Evolutionary conservation across 441 rosid genomes (phyloP), one percentile per base, ranked within the genome.

Genomic region (Mallotus repandus): DNA sequence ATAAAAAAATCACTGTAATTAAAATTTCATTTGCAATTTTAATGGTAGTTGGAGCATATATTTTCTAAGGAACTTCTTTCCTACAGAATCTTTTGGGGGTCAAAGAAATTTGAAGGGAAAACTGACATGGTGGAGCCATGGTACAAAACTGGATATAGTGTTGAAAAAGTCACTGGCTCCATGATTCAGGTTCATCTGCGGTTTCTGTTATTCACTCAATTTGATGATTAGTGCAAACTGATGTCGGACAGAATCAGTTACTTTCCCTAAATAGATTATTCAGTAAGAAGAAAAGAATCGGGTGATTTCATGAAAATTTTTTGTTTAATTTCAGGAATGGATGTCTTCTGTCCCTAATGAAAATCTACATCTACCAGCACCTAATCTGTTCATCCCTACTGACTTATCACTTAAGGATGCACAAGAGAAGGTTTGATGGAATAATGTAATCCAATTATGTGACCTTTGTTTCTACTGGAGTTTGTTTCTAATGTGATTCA

Each of bases 381-480:
- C 84, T 64, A 95, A 95, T 86, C 74, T 84, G 58, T 95, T 89
- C 65, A 79, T 92, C 63, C 97, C 98, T 62, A 88, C 91, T 0
- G 90, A 92, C 78, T 86, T 95, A 56, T 92, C 95, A 50, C 78
- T 92, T 18, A 91, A 87, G 81, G 76, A 76, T 66, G 71, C 73
- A 22, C 78, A 80, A 65, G 87, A 89, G 29, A 83, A 91, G 99
- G 98, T 89, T 78, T 22, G 71, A 66, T 79, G 61, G 46, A 11
- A 71, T 43, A 25, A 14, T 66, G 19, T 55, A 3, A 65, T 77
- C 56, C 72, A 5, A 21, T 16, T 41, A 1, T 52, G 6, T 32
- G 50, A 74, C 29, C 13, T 53, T 22, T 66, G 66, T 12, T 49
- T 6, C 12, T 60, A 29, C 46, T 14, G 61, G 14, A 25, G 29